Base-by-base conservation (phyloP, 495 filamentous ascomycete species). In the Daldinia vernicosa region DNA sequence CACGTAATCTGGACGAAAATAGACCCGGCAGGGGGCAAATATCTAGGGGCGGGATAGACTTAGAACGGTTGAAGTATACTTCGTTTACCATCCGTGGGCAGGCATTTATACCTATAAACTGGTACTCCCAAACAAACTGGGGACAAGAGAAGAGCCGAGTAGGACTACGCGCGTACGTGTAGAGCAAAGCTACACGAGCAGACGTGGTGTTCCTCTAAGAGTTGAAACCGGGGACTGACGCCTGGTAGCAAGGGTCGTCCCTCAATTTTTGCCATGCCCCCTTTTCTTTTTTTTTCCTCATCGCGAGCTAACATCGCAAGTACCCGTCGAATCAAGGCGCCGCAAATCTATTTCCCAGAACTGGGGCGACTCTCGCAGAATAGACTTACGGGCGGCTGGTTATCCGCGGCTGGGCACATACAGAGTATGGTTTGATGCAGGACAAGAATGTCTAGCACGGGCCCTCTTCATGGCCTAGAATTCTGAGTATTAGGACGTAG, bases 181-280 rank as follows among this genome's bases (percentile, higher is more conserved):
- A 53, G 4, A 53, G 47, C 40, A 45, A 52, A 26, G 47, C 26
- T 52, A 52, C 50, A 52, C 50, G 19, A n/a, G 50, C 26, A 24
- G 11, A 11, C 43, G 6, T 12, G 14, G 8, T 12, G 17, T 47
- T 24, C 19, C 8, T 24, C 43, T 12, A 24, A 11, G 22, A 22
- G 19, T 22, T 47, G 43, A 14, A 24, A 47, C 19, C 19, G 43
- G 43, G 9, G 19, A 47, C 7, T 15, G 43, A 22, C 19, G 19
- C 43, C 19, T 47, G 4, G 43, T 24, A 9, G 22, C 43, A 22
- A 24, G 22, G 19, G 4, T 24, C 0, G 1, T 24, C 9, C 19
- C 4, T 19, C 43, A 11, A 12, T 22, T 24, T 47, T 17, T 8
- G 43, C 17, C 22, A 24, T 24, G 43, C 6, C 43, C 9, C 43